Evolutionary conservation across 1,284 basidiomycete species (phyloP), one percentile per base, ranked within the genome.

Genomic region (Microbotryum scabiosae): DNA sequence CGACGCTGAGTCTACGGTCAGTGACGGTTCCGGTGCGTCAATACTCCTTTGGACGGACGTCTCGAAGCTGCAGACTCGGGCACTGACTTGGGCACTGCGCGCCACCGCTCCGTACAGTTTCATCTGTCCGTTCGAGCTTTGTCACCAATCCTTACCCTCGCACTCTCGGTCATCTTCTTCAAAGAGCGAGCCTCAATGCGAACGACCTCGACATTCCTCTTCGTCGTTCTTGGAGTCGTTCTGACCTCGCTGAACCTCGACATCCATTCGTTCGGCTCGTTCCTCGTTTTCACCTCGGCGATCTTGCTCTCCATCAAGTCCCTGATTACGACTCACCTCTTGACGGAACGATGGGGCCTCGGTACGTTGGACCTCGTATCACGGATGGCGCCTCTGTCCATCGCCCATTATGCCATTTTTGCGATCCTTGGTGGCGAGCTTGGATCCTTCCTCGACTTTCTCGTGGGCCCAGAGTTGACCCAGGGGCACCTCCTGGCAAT

Each of bases 61-160:
- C 25, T 7, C 2, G 10, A 23, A 26, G 18, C n/a, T 28, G 4
- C 18, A 4, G 23, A 18, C 3, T 5, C 0, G 5, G 46, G 28
- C 12, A 41, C 47, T 44, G 44, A 26, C 23, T 26, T 14, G 36
- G 16, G 36, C 10, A 41, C 36, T 18, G 36, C 36, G 36, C 36
- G 14, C 14, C 43, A 23, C 45, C 16, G 26, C 32, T 36, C 21
- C 3, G 5, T 18, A 7, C 51, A 64, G 63, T 66, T 64, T 36
- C 67, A 69, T 53, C 46, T 69, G 30, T 64, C 65, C 23, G 57
- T 69, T 4, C 65, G 67, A 26, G 65, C 67, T 4, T 59, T 62
- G 2, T 51, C 67, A 1, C 67, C 67, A 12, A 50, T 69, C 51
- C 53, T 69, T 28, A 67, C 67, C 23, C 61, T 67, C 26, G 23